Base-by-base conservation (phyloP, 257 asterid genomes). In the Primulina tabacum region DNA sequence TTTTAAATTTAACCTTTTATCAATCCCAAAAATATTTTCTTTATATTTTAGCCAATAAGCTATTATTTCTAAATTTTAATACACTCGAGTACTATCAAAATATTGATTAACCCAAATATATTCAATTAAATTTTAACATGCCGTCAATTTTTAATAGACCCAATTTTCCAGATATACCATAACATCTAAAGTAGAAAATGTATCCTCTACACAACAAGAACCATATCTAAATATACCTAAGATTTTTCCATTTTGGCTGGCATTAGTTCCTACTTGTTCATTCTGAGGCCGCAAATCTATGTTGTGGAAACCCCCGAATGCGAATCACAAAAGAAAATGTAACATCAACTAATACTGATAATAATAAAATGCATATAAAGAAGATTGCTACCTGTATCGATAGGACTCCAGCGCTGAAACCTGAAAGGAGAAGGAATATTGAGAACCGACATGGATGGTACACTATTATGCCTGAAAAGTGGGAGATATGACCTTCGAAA, bases 331-430 rank as follows among this genome's bases (percentile, higher is more conserved):
- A 40, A 10, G 2, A 11, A 10, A 9, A 40, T 2, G 26, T 24
- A 24, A 24, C 1, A 10, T 10, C 52, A 40, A 40, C 52, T 9
- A 40, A 40, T 10, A 40, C 17, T 40, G 17, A 40, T 0, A 40
- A 37, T 7, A 28, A 64, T 37, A 43, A 52, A 34, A 6, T 34
- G 26, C 14, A 8, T 5, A 29, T 67, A 38, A 43, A 29, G 65
- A 11, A 29, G 65, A 11, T 59, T 70, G 37, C 73, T 73, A 89
- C 97, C 97, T 77, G 88, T 73, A 89, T 76, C 85, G 71, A 90
- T 88, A 65, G 96, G 92, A 82, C 97, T 89, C 99, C 99, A 89
- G 4, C 91, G 89, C 81, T 78, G 91, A 78, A 94, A 91, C 75
- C 80, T 81, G 78, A 89, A 87, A 74, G 96, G 90, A 62, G 87